Base-by-base conservation (phyloP, 495 filamentous ascomycete genomes). In the Chaetomidium leptoderma region DNA sequence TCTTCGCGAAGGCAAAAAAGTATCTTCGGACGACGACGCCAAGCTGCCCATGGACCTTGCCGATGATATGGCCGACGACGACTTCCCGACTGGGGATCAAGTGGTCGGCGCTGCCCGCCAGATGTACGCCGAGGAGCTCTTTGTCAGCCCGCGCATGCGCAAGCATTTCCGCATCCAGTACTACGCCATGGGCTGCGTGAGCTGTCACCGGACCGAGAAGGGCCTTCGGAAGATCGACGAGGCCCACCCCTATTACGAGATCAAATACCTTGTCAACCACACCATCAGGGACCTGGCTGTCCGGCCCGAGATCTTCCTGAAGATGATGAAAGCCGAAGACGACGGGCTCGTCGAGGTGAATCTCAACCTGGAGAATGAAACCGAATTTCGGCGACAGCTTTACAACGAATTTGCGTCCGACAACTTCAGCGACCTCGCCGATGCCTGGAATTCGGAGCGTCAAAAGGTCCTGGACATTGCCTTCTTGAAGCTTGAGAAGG, bases 281-380 rank as follows among this genome's bases (percentile, higher is more conserved):
- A 87, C 85, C 44, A 82, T 97, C 52, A 76, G 74, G 33, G 86
- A 93, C 58, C 83, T 97, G 59, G 88, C 90, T 7, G 81, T 80
- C 21, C 84, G 86, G 17, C 93, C 93, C 10, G 92, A 95, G 62
- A 79, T 95, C 45, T 97, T 89, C 65, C 74, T 98, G 16, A 87
- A 89, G 68, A 98, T 98, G 93, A 83, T 97, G 66, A 93, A 90
- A 68, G 93, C 93, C 4, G 93, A 98, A 72, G 86, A 90, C 63
- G 93, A 97, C 66, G 91, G 91, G 4, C 72, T 97, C 2, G 80
- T 97, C 21, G 90, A 97, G 46, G 86, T 98, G 21, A 81, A 81
- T 53, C 79, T 97, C 26, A 79, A 82, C 16, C 78, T 97, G 52
- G 83, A 90, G 61, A 83, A 88, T 53, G 84, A 88, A 59, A 79